Conservation (phyloP, 345 rosid genomes). For the Corchorus capsularis region DNA sequence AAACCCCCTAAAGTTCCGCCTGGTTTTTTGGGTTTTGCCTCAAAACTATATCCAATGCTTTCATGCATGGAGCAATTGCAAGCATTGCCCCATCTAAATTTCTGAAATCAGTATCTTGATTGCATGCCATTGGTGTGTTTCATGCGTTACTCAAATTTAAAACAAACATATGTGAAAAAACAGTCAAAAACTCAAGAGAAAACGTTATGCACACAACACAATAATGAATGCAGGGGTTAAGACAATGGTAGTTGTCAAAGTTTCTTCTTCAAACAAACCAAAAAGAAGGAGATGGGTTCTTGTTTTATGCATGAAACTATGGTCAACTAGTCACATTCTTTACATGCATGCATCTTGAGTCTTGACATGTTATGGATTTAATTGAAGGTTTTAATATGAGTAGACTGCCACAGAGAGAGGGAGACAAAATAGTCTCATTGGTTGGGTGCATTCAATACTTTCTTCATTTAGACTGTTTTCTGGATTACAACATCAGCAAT, state of each 20-base stretch:
- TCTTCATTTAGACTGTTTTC: neutral
- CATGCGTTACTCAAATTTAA: neutral
- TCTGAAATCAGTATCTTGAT: neutral
- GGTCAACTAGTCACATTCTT: neutral
- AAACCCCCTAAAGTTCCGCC: constrained; percentile 12
- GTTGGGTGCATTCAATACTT: constrained; percentile 10
- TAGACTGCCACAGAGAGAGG: neutral
- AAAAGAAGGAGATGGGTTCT: neutral
- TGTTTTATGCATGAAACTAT: constrained; percentile 11
- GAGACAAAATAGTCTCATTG: neutral
- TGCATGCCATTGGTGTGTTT: neutral
- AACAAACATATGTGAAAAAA: neutral
- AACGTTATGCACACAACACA: neutral
- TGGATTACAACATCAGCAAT: neutral
- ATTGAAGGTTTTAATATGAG: neutral
- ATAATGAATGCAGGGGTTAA: neutral
- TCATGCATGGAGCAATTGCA: neutral
- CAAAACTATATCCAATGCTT: neutral
- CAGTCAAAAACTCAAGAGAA: neutral
- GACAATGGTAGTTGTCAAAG: neutral
- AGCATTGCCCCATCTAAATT: neutral
- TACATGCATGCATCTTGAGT: neutral
- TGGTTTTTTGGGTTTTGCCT: neutral
- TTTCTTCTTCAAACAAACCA: neutral
- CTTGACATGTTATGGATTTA: neutral